These are phyloP conservation scores for Coniella vitis DNA, from an alignment of 2,329 filamentous ascomycete genomes.

Conservation along the genomic window DNA sequence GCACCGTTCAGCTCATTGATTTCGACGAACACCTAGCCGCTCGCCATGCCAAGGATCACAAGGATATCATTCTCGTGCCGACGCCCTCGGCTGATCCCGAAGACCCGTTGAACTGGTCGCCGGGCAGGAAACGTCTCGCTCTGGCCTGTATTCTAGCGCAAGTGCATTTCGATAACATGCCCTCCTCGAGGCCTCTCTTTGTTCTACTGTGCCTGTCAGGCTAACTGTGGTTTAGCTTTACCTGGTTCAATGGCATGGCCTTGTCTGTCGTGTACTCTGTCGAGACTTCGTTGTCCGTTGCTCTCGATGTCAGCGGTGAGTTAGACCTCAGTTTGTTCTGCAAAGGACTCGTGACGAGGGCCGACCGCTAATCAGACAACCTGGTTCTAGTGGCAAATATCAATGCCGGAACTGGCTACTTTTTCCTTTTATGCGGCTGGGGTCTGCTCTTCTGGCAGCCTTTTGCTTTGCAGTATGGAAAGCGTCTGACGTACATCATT, in stretches of 20 bases:
- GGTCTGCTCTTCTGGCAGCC: constrained; percentile 40
- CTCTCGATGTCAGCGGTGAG: constrained; percentile 15
- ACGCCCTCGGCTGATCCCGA: constrained; percentile 32
- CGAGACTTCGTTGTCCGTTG: constrained; percentile 10
- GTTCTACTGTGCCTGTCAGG: background rate
- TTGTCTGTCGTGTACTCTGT: constrained; percentile 15
- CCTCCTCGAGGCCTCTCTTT: background rate
- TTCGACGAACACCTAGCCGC: constrained; percentile 23
- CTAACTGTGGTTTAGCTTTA: constrained; percentile 10
- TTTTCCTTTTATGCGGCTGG: constrained; percentile 37
- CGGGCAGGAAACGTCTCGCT: constrained; percentile 13
- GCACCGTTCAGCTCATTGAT: constrained; percentile 27
- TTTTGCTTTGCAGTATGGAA: constrained; percentile 36
- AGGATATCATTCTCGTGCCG: constrained; percentile 33
- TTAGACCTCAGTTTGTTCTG: background rate
- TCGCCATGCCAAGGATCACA: constrained; percentile 22
- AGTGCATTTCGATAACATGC: constrained; percentile 3
- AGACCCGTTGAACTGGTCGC: constrained; percentile 34
- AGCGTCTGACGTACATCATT: constrained; percentile 20
- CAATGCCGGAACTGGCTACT: constrained; percentile 23
- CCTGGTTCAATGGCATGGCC: constrained; percentile 16
- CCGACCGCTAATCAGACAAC: background rate
- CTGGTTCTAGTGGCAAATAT: constrained; percentile 10
- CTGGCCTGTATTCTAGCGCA: constrained; percentile 23
- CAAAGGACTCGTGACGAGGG: background rate